Evolutionary conservation across 352 stramenopile genomes (phyloP), one percentile per base, ranked within the genome.

Genomic region (Phytophthora pluvialis): DNA sequence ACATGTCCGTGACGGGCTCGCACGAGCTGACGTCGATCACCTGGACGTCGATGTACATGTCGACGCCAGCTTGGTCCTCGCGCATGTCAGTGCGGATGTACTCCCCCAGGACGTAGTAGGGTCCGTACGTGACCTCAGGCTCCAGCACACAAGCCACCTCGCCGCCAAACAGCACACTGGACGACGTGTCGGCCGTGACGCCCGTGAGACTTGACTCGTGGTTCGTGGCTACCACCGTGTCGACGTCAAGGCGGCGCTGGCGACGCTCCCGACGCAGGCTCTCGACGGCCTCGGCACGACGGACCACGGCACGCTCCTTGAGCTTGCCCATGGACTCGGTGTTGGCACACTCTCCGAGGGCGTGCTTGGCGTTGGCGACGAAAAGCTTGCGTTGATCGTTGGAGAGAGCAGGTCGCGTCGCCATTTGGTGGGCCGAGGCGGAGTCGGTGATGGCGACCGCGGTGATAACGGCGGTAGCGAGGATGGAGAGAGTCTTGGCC

Each of bases 11-110:
- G 18, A 73, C 65, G 16, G 65, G 65, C 31, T 70, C 28, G 11
- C 65, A 73, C 12, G 65, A 54, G 16, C 55, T 70, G 25, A 73
- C 65, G 9, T 73, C 65, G 40, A 73, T 65, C 25, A 73, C 46
- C 21, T 73, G 65, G 12, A 70, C 8, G 21, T 68, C 65, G 15
- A 64, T 65, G 65, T 66, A 70, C 50, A 73, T 63, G 12, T 64
- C 46, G 26, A 73, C 29, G 15, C 65, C 65, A 2, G 38, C 8
- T 36, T 73, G 65, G 13, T 64, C 43, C 32, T 73, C 59, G 40
- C 42, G 52, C 52, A 75, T 70, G 33, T 70, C 54, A 31, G 48
- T 53, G 38, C 67, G 67, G 16, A 75, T 58, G 44, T 64, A 67
- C 44, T 71, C 60, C 25, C 67, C 55, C 3, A 40, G 16, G 28